phyloP scores from a whole-genome alignment of 129 eudicot species.

The Chrysanthemum lavandulifolium region DNA sequence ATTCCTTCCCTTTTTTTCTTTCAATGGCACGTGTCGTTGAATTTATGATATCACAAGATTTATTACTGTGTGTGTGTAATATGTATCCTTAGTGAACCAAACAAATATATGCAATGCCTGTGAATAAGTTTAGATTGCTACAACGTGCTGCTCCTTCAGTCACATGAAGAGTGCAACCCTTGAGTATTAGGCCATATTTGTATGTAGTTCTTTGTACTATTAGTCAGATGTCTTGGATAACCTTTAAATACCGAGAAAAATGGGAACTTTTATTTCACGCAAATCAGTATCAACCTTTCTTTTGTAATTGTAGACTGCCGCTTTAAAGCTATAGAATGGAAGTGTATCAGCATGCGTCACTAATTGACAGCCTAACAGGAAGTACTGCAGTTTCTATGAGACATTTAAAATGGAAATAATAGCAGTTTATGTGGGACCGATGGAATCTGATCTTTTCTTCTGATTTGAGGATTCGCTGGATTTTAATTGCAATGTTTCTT shows the following conservation, averaged over 20 bases:
- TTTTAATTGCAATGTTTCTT: slow-evolving; percentile 1
- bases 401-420: not conserved
- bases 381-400: not conserved
- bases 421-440: not conserved
- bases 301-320: not conserved
- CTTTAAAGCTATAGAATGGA: not conserved
- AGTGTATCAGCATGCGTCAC: no score
- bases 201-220: not conserved
- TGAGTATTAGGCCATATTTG: not conserved
- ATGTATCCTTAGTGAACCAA: not conserved
- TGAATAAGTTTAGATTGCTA: slow-evolving; percentile 4
- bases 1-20: not conserved
- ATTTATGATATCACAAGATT: not conserved
- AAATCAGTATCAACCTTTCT: not conserved
- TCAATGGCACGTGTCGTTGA: not conserved
- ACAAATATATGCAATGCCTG: slow-evolving; percentile 4
- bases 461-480: not conserved
- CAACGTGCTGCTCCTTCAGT: not conserved
- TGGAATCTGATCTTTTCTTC: not conserved
- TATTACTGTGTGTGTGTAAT: not conserved
- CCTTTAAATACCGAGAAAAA: not conserved
- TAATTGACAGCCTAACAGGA: no score
- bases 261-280: not conserved
- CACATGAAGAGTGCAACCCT: not conserved
- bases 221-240: not conserved